Conservation (phyloP, 345 rosid genomes). For the Ricinus communis region DNA sequence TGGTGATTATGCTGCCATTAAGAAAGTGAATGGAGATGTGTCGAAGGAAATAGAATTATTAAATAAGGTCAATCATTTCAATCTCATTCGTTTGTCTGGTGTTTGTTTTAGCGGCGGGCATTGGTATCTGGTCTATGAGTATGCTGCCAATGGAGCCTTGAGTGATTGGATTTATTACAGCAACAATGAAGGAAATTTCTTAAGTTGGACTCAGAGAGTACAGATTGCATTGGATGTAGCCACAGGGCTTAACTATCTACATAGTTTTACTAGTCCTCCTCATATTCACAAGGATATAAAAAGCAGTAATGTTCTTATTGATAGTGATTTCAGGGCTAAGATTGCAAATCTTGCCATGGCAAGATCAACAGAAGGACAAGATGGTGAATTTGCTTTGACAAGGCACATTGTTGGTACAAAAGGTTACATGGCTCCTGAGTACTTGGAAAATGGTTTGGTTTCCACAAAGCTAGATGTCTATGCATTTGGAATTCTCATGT, state of each 20-base stretch:
- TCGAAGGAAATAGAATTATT: conserved; percentile 59
- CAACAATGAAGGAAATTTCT: conserved; percentile 26
- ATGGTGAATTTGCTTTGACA: conserved; percentile 63
- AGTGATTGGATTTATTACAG: conserved; percentile 59
- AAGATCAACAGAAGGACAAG: conserved; percentile 43
- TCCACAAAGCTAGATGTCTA: conserved; percentile 79
- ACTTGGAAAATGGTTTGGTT: conserved; percentile 69
- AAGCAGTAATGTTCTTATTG: conserved; percentile 48
- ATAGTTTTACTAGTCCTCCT: conserved; percentile 57
- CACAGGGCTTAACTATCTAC: conserved; percentile 75
- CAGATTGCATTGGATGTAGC: conserved; percentile 71
- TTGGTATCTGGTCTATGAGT: conserved; percentile 78
- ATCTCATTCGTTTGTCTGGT: conserved; percentile 68
- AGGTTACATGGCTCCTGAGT: conserved; percentile 89
- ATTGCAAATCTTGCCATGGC: conserved; percentile 50
- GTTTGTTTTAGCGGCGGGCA: conserved; percentile 60
- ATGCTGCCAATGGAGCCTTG: conserved; percentile 63
- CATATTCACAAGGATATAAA: conserved; percentile 55
- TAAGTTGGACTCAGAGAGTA: conserved; percentile 59
- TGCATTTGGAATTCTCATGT: conserved; percentile 70
- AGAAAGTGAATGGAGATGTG: conserved; percentile 70
- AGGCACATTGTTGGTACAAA: conserved; percentile 77
- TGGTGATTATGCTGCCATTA: conserved; percentile 71
- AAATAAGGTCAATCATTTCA: conserved; percentile 65
- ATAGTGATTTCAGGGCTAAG: conserved; percentile 56